phyloP scores from a whole-genome alignment of 1,284 basidiomycete species.

The Chondrostereum purpureum region DNA sequence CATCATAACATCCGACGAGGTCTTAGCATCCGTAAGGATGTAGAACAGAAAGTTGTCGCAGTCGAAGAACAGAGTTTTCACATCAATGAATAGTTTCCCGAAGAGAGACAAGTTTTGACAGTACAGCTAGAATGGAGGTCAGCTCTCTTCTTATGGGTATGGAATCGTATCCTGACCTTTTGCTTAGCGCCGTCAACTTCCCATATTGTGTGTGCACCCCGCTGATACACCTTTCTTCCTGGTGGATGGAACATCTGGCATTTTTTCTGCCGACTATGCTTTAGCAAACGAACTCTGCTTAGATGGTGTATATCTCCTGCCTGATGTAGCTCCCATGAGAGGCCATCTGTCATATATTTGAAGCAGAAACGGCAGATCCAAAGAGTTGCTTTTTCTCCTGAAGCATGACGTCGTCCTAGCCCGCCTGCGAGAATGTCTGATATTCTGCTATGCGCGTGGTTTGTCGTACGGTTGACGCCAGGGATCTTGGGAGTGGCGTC shows the following conservation, averaged over 20 bases:
- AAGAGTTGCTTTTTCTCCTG: constrained; percentile 47
- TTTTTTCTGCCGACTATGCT: constrained; percentile 42
- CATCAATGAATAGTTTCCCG: constrained; percentile 98
- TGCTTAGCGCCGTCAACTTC: constrained; percentile 87
- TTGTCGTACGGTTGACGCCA: constrained; percentile 38
- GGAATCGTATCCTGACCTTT: constrained; percentile 54
- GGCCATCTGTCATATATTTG: constrained; percentile 86
- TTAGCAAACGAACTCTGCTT: constrained; percentile 5
- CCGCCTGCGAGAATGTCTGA: constrained; percentile 65
- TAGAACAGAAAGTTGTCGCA: constrained; percentile 90
- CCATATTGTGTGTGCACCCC: constrained; percentile 89
- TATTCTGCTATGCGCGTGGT: constrained; percentile 59
- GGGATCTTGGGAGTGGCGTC: constrained; percentile 33
- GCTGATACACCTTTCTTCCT: constrained; percentile 85
- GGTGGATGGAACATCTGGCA: constrained; percentile 79
- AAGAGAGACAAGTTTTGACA: constrained; percentile 95
- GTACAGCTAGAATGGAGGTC: constrained; percentile 59
- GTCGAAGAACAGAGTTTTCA: constrained; percentile 97
- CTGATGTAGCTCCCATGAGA: constrained; percentile 67
- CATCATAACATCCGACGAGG: constrained; percentile 73
- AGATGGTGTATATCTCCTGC: constrained; percentile 36
- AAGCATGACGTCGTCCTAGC: constrained; percentile 42
- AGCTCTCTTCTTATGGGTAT: constrained; percentile 9
- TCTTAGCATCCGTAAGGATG: constrained; percentile 82
- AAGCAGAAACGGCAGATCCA: constrained; percentile 94